Evolutionary conservation across 139 green algal species (phyloP), one percentile per base, ranked within the genome.

Genomic region (Mesostigma viride): DNA sequence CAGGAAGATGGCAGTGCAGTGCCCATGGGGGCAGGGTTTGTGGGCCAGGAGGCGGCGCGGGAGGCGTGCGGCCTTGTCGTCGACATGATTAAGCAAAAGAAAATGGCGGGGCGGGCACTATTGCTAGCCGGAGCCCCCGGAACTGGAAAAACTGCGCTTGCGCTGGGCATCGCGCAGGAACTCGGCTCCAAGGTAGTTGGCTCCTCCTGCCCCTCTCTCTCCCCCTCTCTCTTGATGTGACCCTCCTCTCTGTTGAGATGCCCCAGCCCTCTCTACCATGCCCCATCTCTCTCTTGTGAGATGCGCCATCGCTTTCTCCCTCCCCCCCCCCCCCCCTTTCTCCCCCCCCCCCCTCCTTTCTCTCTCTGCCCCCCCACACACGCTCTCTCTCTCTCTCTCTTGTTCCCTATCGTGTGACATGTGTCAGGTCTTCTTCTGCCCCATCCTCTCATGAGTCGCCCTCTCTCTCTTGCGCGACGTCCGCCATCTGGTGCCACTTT

Each of bases 81-180:
- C 28, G 93, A 96, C 66, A 96, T 99, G 89, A 98, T 99, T 79
- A 65, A 79, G 14, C 79, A 90, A 44, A 96, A 96, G 81, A 97
- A 97, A 76, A 97, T 99, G 94, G 93, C 93, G 1, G 78, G 78
- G 2, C 79, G 91, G 0, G 93, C 94, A 8, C 80, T 99, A 63
- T 78, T 99, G 46, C 89, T 92, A 24, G 79, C 81, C 36, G 92
- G 94, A 20, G 94, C 89, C 2, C 91, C 94, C 11, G 94, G 94
- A 35, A 97, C 91, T 0, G 94, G 94, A 27, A 99, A 99, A 76
- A 99, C 94, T 20, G 94, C 94, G 1, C 82, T 99, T 27, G 94
- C 94, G 4, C 80, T 99, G 14, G 94, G 94, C 6, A 92, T 99
- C 30, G 86, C 94, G 2, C 89, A 95, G 67, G 91, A 96, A 76